Base-by-base conservation (phyloP, 495 filamentous ascomycete genomes). In the Penicillium longicatenatum region DNA sequence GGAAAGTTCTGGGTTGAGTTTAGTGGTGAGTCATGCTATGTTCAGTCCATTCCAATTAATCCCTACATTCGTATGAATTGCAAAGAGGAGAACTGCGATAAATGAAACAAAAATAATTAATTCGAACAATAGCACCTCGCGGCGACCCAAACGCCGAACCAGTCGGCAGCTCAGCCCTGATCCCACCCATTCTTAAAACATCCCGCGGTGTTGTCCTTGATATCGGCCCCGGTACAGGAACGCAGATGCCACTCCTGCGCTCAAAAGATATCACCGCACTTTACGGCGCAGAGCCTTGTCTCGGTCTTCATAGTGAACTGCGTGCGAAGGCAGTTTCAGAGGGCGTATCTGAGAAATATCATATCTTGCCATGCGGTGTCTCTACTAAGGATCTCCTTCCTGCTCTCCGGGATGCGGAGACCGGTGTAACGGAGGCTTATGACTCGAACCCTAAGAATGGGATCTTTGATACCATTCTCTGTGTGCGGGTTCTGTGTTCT, bases 401-500 rank as follows among this genome's bases (percentile, higher is more conserved):
- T 4, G 70, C 65, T 0, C 63, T 80, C 2, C 67, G 70, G 57
- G 67, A 68, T 16, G 75, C 78, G 4, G 75, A 71, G 5, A 72
- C 90, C 0, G 51, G 58, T 4, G 45, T 64, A 1, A 50, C 44
- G 14, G 63, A 59, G 21, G 31, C 24, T 22, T 61, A 59, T 14
- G 61, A 61, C 2, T 11, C 2, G 0, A 33, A 62, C 17, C 4
- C 39, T 0, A 21, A 19, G 39, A 69, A 63, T n/a, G 84, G 69
- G 1, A 75, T 79, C 21, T 82, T 90, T 26, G 89, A 93, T 62
- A 86, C 83, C 37, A 83, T 92, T 37, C 75, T 91, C 45, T 84
- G 84, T 14, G 74, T 90, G 44, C 81, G 88, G 10, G 90, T 89
- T 47, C 75, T 93, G 5, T 93, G 89, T 71, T 86, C 83, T 50